These are phyloP conservation scores for Catunica adiposa DNA, from an alignment of 2,329 filamentous ascomycete species.

Conservation along the genomic window DNA sequence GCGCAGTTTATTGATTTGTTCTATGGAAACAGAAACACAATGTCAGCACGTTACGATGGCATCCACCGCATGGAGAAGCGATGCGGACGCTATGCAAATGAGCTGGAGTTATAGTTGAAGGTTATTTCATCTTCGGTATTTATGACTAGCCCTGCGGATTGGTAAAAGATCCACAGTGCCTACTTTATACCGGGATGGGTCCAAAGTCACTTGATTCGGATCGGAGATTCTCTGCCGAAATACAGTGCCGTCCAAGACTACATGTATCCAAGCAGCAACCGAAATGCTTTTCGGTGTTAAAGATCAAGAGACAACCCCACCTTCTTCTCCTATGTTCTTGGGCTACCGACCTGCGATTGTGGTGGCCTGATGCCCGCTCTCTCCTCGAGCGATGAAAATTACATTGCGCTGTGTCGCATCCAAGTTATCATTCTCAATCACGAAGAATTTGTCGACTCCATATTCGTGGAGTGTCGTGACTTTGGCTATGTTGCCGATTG, in stretches of 20 bases:
- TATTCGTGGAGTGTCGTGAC: conserved; percentile 93
- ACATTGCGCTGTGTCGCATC: conserved; percentile 91
- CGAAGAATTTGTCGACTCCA: conserved; percentile 93
- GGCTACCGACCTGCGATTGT: conserved; percentile 64
- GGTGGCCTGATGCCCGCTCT: conserved; percentile 70
- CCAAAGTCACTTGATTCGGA: background rate
- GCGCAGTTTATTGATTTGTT: conserved; percentile 79
- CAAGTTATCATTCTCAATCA: conserved; percentile 87
- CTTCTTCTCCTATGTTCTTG: background rate
- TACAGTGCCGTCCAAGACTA: background rate
- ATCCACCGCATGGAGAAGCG: conserved; percentile 3
- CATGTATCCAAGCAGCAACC: background rate
- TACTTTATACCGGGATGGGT: background rate
- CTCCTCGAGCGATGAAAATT: conserved; percentile 80
- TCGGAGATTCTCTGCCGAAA: background rate
- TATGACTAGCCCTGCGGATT: background rate
- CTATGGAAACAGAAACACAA: conserved; percentile 30
- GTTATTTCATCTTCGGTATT: conserved; percentile 1
- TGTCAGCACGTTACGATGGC: conserved; percentile 4
- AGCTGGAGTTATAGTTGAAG: background rate
- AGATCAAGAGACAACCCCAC: background rate
- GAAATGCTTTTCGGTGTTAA: background rate
- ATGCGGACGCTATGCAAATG: conserved; percentile 4
- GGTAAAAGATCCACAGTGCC: background rate
- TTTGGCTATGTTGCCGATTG: conserved; percentile 81